Evolutionary conservation across 495 filamentous ascomycete genomes (phyloP), one percentile per base, ranked within the genome.

Genomic region (Talaromyces nanjingensis): DNA sequence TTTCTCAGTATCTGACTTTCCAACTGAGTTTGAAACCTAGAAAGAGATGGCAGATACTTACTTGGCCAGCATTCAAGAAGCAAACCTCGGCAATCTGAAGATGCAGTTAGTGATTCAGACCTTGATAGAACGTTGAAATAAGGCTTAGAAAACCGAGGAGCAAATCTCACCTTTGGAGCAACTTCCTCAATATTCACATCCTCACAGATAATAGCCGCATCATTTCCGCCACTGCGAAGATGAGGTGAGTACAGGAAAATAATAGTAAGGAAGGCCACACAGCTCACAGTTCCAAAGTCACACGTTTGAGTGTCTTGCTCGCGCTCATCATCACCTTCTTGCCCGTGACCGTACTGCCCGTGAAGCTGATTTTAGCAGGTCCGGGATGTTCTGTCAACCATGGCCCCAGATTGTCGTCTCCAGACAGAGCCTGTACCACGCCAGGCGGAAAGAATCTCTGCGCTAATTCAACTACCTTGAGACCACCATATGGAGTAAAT

Each of bases 361-460:
- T 90, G 71, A 91, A 90, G 61, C 75, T 82, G 70, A 90, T 86
- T 76, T 90, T 89, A 62, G 81, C 80, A 65, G 90, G 83, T 3
- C 77, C 82, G 0, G 83, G 79, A 66, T 91, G 88, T 14, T 74
- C 69, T 1, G 78, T 83, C 62, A 89, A 74, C 74, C 75, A 72
- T 1, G 86, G 84, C 6, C 88, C 88, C 8, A 91, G 79, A 12
- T 83, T 77, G 18, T 88, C 86, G 63, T 82, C 87, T 20, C 88
- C 89, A 69, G 85, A 86, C 33, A 91, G 68, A 16, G 77, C 86
- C 67, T 89, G 87, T 22, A 91, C 67, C 8, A 91, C 82, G 60
- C 87, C 89, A 0, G 85, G 83, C 0, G 88, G 87, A 63, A 90
- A 82, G 66, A 87, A 76, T 1, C 77, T 71, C 56, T 83, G 80